These are phyloP conservation scores for Plasmopara halstedii DNA, from an alignment of 352 stramenopile species.

Conservation along the genomic window DNA sequence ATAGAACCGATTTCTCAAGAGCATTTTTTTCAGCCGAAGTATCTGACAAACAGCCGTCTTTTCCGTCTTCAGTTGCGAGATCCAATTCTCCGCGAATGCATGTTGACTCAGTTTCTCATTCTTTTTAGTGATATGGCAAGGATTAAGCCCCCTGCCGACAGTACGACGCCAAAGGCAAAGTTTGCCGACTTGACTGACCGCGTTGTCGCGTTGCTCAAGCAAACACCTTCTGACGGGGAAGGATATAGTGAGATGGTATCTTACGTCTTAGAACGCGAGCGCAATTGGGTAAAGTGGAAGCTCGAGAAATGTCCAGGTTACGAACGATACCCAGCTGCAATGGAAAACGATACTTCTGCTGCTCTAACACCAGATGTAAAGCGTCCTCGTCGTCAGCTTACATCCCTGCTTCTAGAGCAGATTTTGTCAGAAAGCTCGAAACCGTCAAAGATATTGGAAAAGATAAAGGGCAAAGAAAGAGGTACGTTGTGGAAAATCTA, in stretches of 20 bases:
- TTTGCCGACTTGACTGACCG: conserved; percentile 59
- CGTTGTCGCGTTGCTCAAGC: conserved; percentile 68
- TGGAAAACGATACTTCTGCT: conserved; percentile 14
- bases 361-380: conserved; percentile 19
- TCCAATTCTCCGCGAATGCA: conserved; percentile 82
- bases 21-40: conserved; percentile 90
- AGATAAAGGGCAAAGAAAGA: conserved; percentile 62
- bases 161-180: conserved; percentile 48
- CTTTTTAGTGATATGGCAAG: conserved; percentile 69
- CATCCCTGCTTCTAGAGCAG: conserved; percentile 58
- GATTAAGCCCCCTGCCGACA: conserved; percentile 39
- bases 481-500: conserved; percentile 15
- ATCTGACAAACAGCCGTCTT: conserved; percentile 87
- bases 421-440: conserved; percentile 76
- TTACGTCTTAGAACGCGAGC: conserved; percentile 79
- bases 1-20: conserved; percentile 29
- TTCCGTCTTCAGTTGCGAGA: conserved; percentile 88
- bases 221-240: conserved; percentile 81
- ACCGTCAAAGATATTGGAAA: conserved; percentile 59
- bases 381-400: conserved; percentile 21
- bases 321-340: conserved; percentile 36
- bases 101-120: conserved; percentile 84
- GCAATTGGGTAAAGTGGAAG: conserved; percentile 90
- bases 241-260: conserved; percentile 85
- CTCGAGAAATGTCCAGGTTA: conserved; percentile 79